Percentiles rank a stretch among this genome's conserved stretches.
Conservation (phyloP, 192 early-diverging fungal species). For the Pilobolus umbonatus region DNA sequence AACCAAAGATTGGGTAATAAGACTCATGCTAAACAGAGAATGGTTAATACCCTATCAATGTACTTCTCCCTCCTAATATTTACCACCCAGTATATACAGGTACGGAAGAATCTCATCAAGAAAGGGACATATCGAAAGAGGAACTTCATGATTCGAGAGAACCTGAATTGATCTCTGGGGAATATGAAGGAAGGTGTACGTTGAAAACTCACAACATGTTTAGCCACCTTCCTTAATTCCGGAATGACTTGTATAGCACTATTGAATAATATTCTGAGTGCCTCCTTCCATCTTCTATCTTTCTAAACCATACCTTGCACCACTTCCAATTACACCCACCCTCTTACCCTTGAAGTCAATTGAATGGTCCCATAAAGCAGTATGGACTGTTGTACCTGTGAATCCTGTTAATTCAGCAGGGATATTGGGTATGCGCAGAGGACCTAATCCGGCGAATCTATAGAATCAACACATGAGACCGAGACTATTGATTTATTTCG, state of each 20-base stretch:
- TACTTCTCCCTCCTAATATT: slow-evolving; percentile 19
- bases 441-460: slow-evolving; percentile 43
- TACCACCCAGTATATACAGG: slow-evolving; percentile 11
- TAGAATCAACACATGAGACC: background rate
- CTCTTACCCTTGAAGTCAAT: slow-evolving; percentile 42
- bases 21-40: slow-evolving; percentile 29
- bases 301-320: slow-evolving; percentile 37
- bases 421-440: slow-evolving; percentile 40
- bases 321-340: slow-evolving; percentile 46
- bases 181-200: slow-evolving; percentile 46
- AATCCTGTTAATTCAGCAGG: slow-evolving; percentile 47
- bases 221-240: slow-evolving; percentile 35
- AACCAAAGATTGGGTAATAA: slow-evolving; percentile 40
- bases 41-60: slow-evolving; percentile 27
- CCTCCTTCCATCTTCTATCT: background rate
- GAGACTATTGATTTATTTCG: background rate
- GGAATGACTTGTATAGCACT: slow-evolving; percentile 51
- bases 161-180: slow-evolving; percentile 34
- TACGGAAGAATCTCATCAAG: slow-evolving; percentile 19
- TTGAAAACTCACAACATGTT: slow-evolving; percentile 44
- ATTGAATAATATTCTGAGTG: background rate
- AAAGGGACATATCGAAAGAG: slow-evolving; percentile 39
- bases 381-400: slow-evolving; percentile 48
- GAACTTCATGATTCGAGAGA: slow-evolving; percentile 27
- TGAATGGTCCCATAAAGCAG: slow-evolving; percentile 47